Evolutionary conservation across 768 basidiomycete genomes (phyloP).

Genomic region (Rhizopogon salebrosus): DNA sequence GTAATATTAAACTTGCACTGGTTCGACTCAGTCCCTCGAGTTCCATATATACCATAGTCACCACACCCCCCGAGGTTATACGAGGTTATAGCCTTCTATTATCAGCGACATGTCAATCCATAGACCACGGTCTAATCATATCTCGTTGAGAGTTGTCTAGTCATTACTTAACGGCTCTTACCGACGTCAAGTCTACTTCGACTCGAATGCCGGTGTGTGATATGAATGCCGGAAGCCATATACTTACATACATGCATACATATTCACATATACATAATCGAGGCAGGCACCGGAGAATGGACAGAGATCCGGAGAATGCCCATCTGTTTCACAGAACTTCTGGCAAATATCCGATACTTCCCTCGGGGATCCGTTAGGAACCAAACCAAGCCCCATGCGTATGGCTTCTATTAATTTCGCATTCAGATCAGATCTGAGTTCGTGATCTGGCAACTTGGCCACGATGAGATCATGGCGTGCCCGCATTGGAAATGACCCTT

Average conservation of each 20-base stretch:
- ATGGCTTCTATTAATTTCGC: background rate
- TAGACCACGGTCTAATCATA: background rate
- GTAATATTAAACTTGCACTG: background rate
- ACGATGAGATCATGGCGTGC: background rate
- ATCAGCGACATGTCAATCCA: background rate
- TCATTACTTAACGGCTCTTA: background rate
- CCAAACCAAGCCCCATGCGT: background rate
- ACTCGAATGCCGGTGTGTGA: background rate
- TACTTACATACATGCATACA: background rate
- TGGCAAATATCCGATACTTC: slow-evolving; percentile 1
- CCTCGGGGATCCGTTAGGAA: slow-evolving; percentile 3
- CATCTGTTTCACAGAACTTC: background rate
- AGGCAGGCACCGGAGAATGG: background rate
- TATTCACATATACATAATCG: background rate
- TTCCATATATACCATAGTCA: background rate
- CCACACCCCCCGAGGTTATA: background rate
- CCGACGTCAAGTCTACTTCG: background rate
- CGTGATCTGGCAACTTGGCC: background rate
- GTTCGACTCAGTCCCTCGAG: background rate
- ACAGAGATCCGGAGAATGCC: background rate
- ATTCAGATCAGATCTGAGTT: background rate
- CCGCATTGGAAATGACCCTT: background rate
- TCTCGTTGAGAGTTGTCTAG: background rate
- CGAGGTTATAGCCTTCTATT: background rate
- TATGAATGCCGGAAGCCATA: background rate